Conservation (phyloP, 192 early-diverging fungal species). For the Diversispora epigaea region DNA sequence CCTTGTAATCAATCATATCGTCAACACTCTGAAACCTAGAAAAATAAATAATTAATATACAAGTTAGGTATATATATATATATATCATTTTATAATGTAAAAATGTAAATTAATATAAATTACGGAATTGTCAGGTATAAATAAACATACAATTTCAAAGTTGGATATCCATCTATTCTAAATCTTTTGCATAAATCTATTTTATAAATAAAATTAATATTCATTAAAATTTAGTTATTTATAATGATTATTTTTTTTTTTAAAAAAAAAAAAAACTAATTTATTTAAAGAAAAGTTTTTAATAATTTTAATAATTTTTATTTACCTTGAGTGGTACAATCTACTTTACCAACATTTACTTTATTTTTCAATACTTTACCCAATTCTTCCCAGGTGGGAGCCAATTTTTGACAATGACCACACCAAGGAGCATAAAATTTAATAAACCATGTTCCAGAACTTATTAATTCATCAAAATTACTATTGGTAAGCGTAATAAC, state of each 20-base stretch:
- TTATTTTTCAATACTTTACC: constrained; percentile 59
- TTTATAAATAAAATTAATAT: neutral
- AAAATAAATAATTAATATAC: constrained; percentile 38
- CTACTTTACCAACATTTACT: constrained; percentile 82
- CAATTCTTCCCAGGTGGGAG: constrained; percentile 75
- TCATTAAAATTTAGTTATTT: neutral
- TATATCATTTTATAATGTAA: neutral
- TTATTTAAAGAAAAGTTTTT: neutral
- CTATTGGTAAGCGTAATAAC: constrained; percentile 54
- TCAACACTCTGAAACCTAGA: constrained; percentile 39
- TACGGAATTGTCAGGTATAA: neutral
- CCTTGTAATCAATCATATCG: constrained; percentile 42
- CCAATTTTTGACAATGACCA: constrained; percentile 81
- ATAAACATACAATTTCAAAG: constrained; percentile 66
- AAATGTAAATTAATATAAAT: no score
- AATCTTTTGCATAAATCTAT: constrained; percentile 59
- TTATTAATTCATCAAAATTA: constrained; percentile 54
- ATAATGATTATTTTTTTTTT: neutral
- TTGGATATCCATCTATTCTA: constrained; percentile 82
- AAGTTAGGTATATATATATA: neutral
- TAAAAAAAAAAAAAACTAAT: neutral
- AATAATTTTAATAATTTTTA: constrained; percentile 1
- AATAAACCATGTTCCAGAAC: constrained; percentile 76
- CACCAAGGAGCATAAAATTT: constrained; percentile 93
- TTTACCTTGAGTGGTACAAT: constrained; percentile 69